A percentile compares a stretch with the other conserved stretches of the same genome.
Conservation (phyloP, 2,329 filamentous ascomycete genomes). For the Epichloe brachyelytri region DNA sequence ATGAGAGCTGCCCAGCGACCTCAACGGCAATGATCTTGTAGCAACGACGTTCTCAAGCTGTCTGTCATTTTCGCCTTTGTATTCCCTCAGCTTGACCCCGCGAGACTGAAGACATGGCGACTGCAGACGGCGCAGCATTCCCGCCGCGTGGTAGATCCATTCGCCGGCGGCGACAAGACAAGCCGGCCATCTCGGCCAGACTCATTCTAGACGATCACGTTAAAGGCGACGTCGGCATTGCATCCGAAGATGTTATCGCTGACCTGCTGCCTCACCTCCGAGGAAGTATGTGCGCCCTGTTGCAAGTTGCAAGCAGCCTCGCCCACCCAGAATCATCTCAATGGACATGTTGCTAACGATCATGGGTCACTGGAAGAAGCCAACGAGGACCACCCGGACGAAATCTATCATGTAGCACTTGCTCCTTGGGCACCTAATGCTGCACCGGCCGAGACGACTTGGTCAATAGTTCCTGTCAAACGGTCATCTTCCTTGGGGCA, state of each 20-base stretch:
- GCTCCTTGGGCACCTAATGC: constrained; percentile 56
- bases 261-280: constrained; percentile 61
- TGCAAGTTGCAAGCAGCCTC: neutral
- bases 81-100: neutral
- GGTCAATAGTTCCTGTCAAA: constrained; percentile 74
- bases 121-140: constrained; percentile 14
- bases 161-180: constrained; percentile 50
- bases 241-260: constrained; percentile 75
- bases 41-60: neutral
- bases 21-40: neutral
- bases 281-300: constrained; percentile 30
- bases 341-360: neutral
- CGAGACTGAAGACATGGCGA: constrained; percentile 14
- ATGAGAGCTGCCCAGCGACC: neutral
- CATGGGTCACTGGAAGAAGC: constrained; percentile 10
- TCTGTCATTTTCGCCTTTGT: neutral
- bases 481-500: constrained; percentile 52
- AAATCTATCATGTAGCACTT: constrained; percentile 54
- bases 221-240: constrained; percentile 70
- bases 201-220: constrained; percentile 76
- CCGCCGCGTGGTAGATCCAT: constrained; percentile 26
- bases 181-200: constrained; percentile 63
- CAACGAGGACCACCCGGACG: constrained; percentile 23
- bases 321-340: neutral
- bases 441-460: constrained; percentile 50